A percentile compares a stretch with the other conserved stretches of the same genome.
Conservation (phyloP, 2,329 filamentous ascomycete genomes). For the Metarhizium album region DNA sequence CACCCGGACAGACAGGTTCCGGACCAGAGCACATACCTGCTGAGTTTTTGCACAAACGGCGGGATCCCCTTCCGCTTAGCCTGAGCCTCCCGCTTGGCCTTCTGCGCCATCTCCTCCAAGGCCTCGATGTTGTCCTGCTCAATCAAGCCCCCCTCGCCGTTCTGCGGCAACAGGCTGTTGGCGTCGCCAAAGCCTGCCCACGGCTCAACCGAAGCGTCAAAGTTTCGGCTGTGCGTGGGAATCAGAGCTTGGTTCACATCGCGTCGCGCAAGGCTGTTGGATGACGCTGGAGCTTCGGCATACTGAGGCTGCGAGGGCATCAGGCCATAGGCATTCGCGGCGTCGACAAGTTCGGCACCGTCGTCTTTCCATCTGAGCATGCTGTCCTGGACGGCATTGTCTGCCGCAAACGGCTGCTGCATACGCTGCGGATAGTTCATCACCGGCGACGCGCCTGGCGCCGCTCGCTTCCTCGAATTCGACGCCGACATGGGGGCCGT, state of each 20-base stretch:
- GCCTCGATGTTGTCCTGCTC: slow-evolving; percentile 66
- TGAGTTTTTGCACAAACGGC: slow-evolving; percentile 94
- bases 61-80: slow-evolving; percentile 91
- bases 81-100: slow-evolving; percentile 79
- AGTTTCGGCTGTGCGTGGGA: slow-evolving; percentile 28
- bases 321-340: slow-evolving; percentile 28
- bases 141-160: slow-evolving; percentile 19
- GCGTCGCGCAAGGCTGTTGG: slow-evolving; percentile 41
- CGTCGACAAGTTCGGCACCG: slow-evolving; percentile 26
- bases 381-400: slow-evolving; percentile 36
- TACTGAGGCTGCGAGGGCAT: slow-evolving; percentile 25
- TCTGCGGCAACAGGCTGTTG: slow-evolving; percentile 25
- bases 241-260: slow-evolving; percentile 41
- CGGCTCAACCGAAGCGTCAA: slow-evolving; percentile 28
- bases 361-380: slow-evolving; percentile 36
- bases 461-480: slow-evolving; percentile 59
- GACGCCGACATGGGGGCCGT: slow-evolving; percentile 32
- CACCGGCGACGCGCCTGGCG: slow-evolving; percentile 59
- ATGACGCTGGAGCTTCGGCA: slow-evolving; percentile 24
- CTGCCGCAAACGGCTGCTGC: slow-evolving; percentile 35
- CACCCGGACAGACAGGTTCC: neutral
- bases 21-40: slow-evolving; percentile 57
- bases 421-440: slow-evolving; percentile 41
- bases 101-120: slow-evolving; percentile 66
- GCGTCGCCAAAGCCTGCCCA: slow-evolving; percentile 34